phyloP scores from a whole-genome alignment of 2,329 filamentous ascomycete species.

The Venturia carpophila region DNA sequence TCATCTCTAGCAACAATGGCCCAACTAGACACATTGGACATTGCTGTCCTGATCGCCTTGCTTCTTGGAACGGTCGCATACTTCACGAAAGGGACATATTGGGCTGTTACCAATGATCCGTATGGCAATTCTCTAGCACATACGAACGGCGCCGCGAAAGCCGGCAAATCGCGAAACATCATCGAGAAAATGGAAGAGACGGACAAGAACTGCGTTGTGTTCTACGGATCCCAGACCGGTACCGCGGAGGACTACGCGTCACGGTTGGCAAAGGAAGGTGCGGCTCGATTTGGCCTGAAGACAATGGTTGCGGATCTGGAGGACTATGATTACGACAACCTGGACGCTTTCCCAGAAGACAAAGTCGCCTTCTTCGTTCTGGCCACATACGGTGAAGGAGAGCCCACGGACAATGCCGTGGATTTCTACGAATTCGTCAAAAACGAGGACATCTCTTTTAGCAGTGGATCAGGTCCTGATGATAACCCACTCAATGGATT shows the following conservation, averaged over 20 bases:
- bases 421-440: conserved; percentile 97
- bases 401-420: conserved; percentile 96
- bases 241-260: conserved; percentile 98
- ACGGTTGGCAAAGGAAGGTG: conserved; percentile 91
- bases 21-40: conserved; percentile 90
- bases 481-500: conserved; percentile 72
- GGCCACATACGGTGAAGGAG: conserved; percentile 95
- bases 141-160: conserved; percentile 58
- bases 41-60: conserved; percentile 79
- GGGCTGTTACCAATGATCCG: conserved; percentile 81
- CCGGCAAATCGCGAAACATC: conserved; percentile 83
- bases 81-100: conserved; percentile 95
- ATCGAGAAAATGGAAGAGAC: conserved; percentile 93
- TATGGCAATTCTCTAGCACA: conserved; percentile 70
- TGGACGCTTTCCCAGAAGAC: conserved; percentile 80
- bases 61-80: conserved; percentile 85
- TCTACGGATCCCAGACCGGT: conserved; percentile 97
- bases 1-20: conserved; percentile 57
- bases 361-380: conserved; percentile 93
- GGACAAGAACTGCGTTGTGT: conserved; percentile 94
- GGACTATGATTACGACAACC: conserved; percentile 93
- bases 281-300: conserved; percentile 89
- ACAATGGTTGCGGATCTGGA: conserved; percentile 98
- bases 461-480: conserved; percentile 52
- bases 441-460: conserved; percentile 73